phyloP scores from a whole-genome alignment of 257 asterid genomes.

The Primulina eburnea region DNA sequence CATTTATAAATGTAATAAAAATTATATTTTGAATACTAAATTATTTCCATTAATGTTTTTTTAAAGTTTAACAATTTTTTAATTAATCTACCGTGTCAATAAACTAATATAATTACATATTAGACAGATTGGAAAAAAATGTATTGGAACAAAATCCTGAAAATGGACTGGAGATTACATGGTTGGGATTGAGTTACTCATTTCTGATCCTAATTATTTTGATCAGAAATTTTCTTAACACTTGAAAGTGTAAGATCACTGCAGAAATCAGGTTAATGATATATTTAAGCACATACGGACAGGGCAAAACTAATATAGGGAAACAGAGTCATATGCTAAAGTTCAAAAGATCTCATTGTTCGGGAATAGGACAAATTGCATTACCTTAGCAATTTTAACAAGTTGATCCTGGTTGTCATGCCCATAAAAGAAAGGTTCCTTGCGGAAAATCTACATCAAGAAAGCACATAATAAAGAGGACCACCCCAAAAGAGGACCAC shows the following conservation, averaged over 20 bases:
- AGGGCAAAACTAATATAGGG: background rate
- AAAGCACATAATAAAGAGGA: slow-evolving; percentile 13
- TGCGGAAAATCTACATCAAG: slow-evolving; percentile 71
- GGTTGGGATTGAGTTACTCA: too few species aligned
- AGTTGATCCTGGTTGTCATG: slow-evolving; percentile 99
- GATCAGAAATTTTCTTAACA: background rate
- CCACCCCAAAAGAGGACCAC: background rate
- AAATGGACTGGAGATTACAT: background rate
- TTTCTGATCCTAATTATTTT: too few species aligned
- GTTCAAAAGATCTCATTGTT: slow-evolving; percentile 1
- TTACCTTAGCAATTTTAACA: slow-evolving; percentile 92
- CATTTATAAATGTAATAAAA: background rate
- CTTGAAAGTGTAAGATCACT: background rate
- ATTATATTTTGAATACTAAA: background rate
- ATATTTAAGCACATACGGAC: background rate
- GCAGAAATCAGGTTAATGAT: too few species aligned
- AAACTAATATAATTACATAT: background rate
- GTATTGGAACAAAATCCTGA: background rate
- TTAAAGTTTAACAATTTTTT: background rate
- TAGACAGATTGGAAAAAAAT: background rate
- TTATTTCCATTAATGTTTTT: background rate
- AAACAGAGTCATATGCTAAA: background rate
- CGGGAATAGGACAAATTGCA: background rate
- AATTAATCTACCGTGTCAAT: too few species aligned
- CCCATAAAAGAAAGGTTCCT: slow-evolving; percentile 98